These are phyloP conservation scores for Stentor roeselii DNA, from an alignment of 73 alveolate species.

Conservation along the genomic window DNA sequence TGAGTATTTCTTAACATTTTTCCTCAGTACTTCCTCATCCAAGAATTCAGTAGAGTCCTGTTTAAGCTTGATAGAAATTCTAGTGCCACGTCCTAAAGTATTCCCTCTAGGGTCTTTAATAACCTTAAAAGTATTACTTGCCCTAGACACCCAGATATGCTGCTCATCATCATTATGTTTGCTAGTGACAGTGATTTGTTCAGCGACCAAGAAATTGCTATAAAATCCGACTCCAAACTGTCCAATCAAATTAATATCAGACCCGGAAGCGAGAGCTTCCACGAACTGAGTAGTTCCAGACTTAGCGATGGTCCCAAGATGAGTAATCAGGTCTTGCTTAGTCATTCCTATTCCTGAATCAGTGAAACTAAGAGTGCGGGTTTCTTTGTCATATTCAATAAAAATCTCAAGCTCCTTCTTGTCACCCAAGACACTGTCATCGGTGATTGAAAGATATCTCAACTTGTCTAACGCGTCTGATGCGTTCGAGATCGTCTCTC, in stretches of 20 bases:
- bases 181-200: constrained; percentile 89
- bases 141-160: constrained; percentile 95
- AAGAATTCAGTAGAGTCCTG: constrained; percentile 97
- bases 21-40: constrained; percentile 91
- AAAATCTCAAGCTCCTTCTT: constrained; percentile 82
- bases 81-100: constrained; percentile 98
- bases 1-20: constrained; percentile 93
- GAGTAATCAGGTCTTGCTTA: constrained; percentile 94
- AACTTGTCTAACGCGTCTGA: constrained; percentile 99
- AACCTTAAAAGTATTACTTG: constrained; percentile 93
- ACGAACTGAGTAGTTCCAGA: constrained; percentile 99
- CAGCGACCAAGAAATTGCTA: constrained; percentile 94
- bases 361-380: constrained; percentile 87
- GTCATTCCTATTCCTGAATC: constrained; percentile 99
- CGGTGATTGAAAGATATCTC: constrained; percentile 86
- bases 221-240: constrained; percentile 99
- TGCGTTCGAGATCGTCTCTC: constrained; percentile 98
- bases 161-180: constrained; percentile 82
- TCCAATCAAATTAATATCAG: constrained; percentile 91
- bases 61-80: constrained; percentile 95
- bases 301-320: constrained; percentile 97
- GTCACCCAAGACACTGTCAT: constrained; percentile 83
- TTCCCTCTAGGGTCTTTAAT: constrained; percentile 97
- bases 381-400: constrained; percentile 93
- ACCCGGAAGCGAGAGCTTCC: constrained; percentile 92